phyloP scores from a whole-genome alignment of 495 filamentous ascomycete genomes.

The Trichoderma virens region DNA sequence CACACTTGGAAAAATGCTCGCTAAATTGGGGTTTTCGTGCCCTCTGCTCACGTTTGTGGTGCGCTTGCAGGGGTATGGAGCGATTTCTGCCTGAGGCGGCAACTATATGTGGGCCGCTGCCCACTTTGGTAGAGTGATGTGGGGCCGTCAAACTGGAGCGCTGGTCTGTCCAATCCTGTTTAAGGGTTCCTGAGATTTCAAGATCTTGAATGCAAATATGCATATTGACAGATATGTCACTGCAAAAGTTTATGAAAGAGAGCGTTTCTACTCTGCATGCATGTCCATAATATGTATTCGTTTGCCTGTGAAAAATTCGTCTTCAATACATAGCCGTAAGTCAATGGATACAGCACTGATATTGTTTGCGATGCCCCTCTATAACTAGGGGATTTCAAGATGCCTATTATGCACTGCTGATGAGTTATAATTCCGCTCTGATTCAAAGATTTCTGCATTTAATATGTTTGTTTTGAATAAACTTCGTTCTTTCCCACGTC shows the following conservation, averaged over 20 bases:
- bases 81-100: not conserved
- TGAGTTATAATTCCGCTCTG: too few species aligned
- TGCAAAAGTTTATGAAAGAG: too few species aligned
- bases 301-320: too few species aligned
- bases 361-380: too few species aligned
- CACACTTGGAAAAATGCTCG: constrained; percentile 1
- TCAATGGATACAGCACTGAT: too few species aligned
- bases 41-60: constrained; percentile 9
- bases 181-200: not conserved
- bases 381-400: too few species aligned
- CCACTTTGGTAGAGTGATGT: not conserved
- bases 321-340: too few species aligned
- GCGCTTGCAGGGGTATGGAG: not conserved
- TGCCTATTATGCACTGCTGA: too few species aligned
- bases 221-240: too few species aligned
- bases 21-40: constrained; percentile 13
- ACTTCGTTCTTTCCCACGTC: not conserved
- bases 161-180: not conserved
- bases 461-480: not conserved
- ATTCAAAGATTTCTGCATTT: too few species aligned
- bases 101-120: not conserved
- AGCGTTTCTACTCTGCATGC: too few species aligned
- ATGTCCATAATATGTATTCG: too few species aligned
- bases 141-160: not conserved
- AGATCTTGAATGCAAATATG: not conserved